Evolutionary conservation across 352 stramenopile species (phyloP), one percentile per base, ranked within the genome.

Genomic region (Globisporangium paroecandrum): DNA sequence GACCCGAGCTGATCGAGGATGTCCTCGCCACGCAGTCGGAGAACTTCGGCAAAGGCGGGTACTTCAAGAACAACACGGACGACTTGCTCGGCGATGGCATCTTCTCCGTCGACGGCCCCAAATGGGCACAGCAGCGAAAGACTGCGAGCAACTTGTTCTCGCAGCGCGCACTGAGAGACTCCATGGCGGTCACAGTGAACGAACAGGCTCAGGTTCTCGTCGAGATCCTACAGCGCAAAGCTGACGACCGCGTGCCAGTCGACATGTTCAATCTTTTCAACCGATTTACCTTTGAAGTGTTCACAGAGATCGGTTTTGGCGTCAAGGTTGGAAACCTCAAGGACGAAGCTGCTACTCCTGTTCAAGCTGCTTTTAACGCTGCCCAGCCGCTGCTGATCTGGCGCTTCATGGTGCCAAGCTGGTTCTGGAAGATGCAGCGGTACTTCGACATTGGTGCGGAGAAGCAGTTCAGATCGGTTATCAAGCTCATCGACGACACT

Each of bases 251-350:
- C 0, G 59, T 74, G 4, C 12, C 38, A 0, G 12, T 83, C 27
- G 72, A 89, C 56, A 18, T 88, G 10, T 71, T 72, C 38, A 38
- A 72, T 51, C 46, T 83, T 3, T 68, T 87, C 8, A 79, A 77
- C 29, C 61, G 66, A 25, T 87, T 88, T 64, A 82, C 77, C n/a
- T 79, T 85, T 22, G 75, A 89, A 15, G 67, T 70, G 6, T 85
- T 89, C 58, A 62, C 75, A 1, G 66, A 84, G 38, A 79, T 89
- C 41, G 82, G 65, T 2, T 79, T 89, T 64, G 75, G 75, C 29
- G 27, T 73, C 8, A 18, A 77, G 2, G 18, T 82, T 4, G 53
- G 62, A 6, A 53, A 47, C 7, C 70, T 81, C 22, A 47, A 65
- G 1, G 9, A 20, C 9, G 22, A 68, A 20, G 47, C 58, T 3